A percentile compares a stretch with the other conserved stretches of the same genome.
phyloP scores from a whole-genome alignment of 176 grass and related monocot species.

The Dendrocalamus sinicus region DNA sequence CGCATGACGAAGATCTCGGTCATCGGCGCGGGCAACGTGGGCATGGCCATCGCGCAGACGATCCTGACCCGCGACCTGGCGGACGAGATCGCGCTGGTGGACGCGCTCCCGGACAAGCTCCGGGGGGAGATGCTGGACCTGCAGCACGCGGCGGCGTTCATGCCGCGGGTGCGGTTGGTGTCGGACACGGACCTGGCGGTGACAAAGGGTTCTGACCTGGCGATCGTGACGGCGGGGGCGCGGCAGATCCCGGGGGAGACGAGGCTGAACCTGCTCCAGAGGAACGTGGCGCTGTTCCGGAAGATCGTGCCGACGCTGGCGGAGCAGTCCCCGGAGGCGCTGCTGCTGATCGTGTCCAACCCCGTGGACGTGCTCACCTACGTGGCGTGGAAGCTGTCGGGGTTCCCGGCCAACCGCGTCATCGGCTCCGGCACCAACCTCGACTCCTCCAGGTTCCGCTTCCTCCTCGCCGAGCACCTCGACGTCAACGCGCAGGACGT shows the following conservation, averaged over 20 bases:
- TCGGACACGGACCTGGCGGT: slow-evolving; percentile 57
- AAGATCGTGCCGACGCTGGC: slow-evolving; percentile 63
- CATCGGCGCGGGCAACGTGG: slow-evolving; percentile 83
- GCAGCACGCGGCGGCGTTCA: slow-evolving; percentile 95
- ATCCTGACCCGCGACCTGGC: slow-evolving; percentile 80
- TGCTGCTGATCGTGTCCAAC: slow-evolving; percentile 76
- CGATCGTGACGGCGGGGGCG: slow-evolving; percentile 70
- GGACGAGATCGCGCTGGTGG: slow-evolving; percentile 94
- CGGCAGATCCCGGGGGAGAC: slow-evolving; percentile 68
- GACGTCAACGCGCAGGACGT: slow-evolving; percentile 82
- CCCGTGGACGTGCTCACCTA: slow-evolving; percentile 76
- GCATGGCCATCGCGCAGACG: slow-evolving; percentile 98
- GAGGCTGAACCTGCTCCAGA: slow-evolving; percentile 59
- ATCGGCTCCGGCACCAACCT: slow-evolving; percentile 79
- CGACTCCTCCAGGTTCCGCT: slow-evolving; percentile 70
- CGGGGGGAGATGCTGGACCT: slow-evolving; percentile 97
- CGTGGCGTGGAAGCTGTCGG: slow-evolving; percentile 74
- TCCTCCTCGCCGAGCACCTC: slow-evolving; percentile 71
- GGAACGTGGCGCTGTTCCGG: slow-evolving; percentile 67
- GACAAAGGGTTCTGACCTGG: slow-evolving; percentile 62
- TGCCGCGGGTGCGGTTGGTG: slow-evolving; percentile 67
- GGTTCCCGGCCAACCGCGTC: slow-evolving; percentile 58
- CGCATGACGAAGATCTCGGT: slow-evolving; percentile 73
- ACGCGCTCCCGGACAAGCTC: slow-evolving; percentile 70
- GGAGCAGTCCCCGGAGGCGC: slow-evolving; percentile 53